A percentile compares a stretch with the other conserved stretches of the same genome.
Conservation (phyloP, 148 eudicot species). For the Tetragonia tetragonoides region DNA sequence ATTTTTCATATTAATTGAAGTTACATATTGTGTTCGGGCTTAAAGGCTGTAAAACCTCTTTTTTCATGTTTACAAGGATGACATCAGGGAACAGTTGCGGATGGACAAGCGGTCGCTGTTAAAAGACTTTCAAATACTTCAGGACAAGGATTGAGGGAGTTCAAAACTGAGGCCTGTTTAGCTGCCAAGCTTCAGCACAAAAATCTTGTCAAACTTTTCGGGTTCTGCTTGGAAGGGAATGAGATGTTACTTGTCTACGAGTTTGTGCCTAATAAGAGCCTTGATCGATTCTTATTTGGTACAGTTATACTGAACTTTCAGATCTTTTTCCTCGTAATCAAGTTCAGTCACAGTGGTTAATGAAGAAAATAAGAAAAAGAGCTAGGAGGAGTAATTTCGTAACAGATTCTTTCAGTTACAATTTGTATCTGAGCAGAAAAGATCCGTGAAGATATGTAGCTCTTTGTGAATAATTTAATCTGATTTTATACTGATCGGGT, state of each 20-base stretch:
- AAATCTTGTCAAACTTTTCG: slow-evolving; percentile 15
- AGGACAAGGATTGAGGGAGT: neutral
- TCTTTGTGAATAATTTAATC: too few relatives aligned
- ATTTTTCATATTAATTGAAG: too few relatives aligned
- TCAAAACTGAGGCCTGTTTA: slow-evolving; percentile 6
- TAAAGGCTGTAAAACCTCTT: too few relatives aligned
- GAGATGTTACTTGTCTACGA: slow-evolving; percentile 21
- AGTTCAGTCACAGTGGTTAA: too few relatives aligned
- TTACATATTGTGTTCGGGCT: too few relatives aligned
- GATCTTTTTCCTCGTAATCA: too few relatives aligned
- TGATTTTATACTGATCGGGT: too few relatives aligned
- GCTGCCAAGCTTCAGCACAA: slow-evolving; percentile 21
- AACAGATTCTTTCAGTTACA: neutral
- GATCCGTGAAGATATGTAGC: too few relatives aligned
- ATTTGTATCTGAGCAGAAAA: too few relatives aligned
- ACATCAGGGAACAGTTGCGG: slow-evolving; percentile 8
- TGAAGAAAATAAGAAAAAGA: too few relatives aligned
- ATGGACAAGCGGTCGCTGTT: slow-evolving; percentile 17
- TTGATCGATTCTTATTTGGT: neutral
- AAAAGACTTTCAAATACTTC: slow-evolving; percentile 7
- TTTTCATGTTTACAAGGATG: neutral
- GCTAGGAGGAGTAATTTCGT: too few relatives aligned
- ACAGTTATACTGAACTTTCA: too few relatives aligned
- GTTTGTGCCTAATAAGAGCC: slow-evolving; percentile 10
- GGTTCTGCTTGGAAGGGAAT: slow-evolving; percentile 10